phyloP scores from a whole-genome alignment of 805 yeast species.

The Wickerhamiella nectarea region DNA sequence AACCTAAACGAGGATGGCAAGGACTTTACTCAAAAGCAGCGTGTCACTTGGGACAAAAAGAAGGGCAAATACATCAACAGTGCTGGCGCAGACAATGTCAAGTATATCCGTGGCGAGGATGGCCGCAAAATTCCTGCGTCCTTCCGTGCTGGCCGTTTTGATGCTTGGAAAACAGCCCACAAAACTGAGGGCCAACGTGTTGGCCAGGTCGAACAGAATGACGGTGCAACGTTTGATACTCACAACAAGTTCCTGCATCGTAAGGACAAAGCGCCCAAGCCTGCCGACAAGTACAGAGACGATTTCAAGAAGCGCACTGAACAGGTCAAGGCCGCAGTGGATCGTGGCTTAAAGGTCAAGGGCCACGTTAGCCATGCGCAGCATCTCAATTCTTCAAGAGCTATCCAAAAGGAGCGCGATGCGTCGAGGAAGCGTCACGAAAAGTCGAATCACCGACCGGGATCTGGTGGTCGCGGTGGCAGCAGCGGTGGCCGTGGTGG shows the following conservation, averaged over 20 bases:
- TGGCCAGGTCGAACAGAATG: slow-evolving; percentile 18
- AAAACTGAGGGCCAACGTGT: slow-evolving; percentile 34
- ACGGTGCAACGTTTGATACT: slow-evolving; percentile 20
- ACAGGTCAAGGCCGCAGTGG: slow-evolving; percentile 68
- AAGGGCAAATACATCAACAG: slow-evolving; percentile 74
- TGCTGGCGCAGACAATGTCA: slow-evolving; percentile 48
- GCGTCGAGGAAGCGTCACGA: slow-evolving; percentile 56
- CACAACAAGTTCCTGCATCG: slow-evolving; percentile 49
- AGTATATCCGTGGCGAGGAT: slow-evolving; percentile 85
- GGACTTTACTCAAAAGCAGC: slow-evolving; percentile 46
- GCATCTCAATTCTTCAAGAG: slow-evolving; percentile 45
- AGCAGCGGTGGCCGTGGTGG: slow-evolving; percentile 1
- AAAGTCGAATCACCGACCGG: slow-evolving; percentile 31
- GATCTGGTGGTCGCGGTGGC: slow-evolving; percentile 1
- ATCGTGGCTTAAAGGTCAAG: slow-evolving; percentile 56
- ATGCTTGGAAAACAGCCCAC: slow-evolving; percentile 75
- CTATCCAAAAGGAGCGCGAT: slow-evolving; percentile 66
- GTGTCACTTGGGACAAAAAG: slow-evolving; percentile 85
- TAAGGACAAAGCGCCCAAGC: slow-evolving; percentile 62
- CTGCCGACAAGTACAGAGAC: slow-evolving; percentile 85
- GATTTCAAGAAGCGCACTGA: slow-evolving; percentile 71
- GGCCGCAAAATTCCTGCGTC: slow-evolving; percentile 89
- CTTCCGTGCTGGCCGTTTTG: slow-evolving; percentile 79
- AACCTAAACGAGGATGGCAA: slow-evolving; percentile 69
- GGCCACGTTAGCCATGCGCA: slow-evolving; percentile 27